Conservation (phyloP, 345 rosid genomes). For the Melaleuca alternifolia region DNA sequence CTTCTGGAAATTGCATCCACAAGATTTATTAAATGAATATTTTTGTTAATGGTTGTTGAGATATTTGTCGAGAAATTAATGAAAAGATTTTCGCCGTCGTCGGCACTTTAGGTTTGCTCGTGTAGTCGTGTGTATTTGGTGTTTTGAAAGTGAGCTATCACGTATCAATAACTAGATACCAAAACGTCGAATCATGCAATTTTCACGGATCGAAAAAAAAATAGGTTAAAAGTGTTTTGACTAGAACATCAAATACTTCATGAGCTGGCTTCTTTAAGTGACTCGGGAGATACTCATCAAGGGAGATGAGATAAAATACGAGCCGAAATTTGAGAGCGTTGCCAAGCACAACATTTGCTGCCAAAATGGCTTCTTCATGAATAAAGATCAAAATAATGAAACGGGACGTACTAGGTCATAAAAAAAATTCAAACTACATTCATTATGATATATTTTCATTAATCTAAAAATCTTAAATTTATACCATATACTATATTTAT, state of each 20-base stretch:
- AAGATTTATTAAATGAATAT: background rate
- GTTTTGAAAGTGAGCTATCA: background rate
- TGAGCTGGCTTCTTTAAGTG: accelerated
- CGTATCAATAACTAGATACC: too few relatives aligned
- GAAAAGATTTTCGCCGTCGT: accelerated
- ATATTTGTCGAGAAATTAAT: background rate
- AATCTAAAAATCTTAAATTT: too few relatives aligned
- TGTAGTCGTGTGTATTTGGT: too few relatives aligned
- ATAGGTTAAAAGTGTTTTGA: background rate
- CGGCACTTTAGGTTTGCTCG: accelerated
- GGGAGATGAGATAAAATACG: accelerated
- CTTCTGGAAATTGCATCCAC: background rate
- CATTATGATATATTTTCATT: too few relatives aligned
- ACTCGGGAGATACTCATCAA: background rate
- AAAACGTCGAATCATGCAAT: background rate
- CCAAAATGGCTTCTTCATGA: background rate
- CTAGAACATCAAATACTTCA: accelerated
- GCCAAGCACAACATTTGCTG: accelerated
- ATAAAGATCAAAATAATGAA: background rate
- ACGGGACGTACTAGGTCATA: accelerated
- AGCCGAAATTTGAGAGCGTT: background rate
- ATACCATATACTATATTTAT: too few relatives aligned
- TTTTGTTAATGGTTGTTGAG: background rate
- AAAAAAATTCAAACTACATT: background rate
- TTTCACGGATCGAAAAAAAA: accelerated